Conservation (phyloP, 2,329 filamentous ascomycete species). For the Ceratocystis colombiana region DNA sequence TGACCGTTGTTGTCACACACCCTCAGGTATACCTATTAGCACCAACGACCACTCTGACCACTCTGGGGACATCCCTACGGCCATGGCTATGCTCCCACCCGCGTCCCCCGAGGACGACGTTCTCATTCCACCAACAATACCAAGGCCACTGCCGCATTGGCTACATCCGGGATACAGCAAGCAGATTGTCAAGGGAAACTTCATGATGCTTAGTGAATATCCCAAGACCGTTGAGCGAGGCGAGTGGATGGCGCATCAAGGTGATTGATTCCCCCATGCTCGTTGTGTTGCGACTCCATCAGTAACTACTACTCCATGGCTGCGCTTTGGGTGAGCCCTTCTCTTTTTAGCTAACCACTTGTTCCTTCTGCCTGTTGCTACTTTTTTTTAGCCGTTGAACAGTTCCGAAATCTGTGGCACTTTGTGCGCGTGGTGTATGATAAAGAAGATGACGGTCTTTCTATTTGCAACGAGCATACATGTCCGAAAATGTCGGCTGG, state of each 20-base stretch:
- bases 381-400: conserved; percentile 57
- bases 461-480: conserved; percentile 64
- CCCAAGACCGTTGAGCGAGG: conserved; percentile 75
- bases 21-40: too few relatives aligned
- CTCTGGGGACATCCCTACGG: background rate
- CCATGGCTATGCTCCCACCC: conserved; percentile 17
- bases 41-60: background rate
- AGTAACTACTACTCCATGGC: conserved; percentile 29
- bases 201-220: conserved; percentile 75
- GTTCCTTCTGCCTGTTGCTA: conserved; percentile 26
- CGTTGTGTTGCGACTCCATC: background rate
- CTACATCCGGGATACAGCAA: conserved; percentile 57
- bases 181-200: conserved; percentile 81
- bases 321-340: background rate
- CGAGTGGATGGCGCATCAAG: conserved; percentile 81
- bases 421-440: conserved; percentile 73
- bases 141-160: conserved; percentile 47
- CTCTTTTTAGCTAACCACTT: background rate
- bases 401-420: conserved; percentile 68
- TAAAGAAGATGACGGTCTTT: conserved; percentile 56
- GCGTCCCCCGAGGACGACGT: conserved; percentile 22
- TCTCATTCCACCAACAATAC: conserved; percentile 23
- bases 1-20: too few relatives aligned
- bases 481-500: conserved; percentile 83
- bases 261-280: conserved; percentile 35